Evolutionary conservation across 75 land plant species (phyloP).

Genomic region (Selaginella tamariscina): DNA sequence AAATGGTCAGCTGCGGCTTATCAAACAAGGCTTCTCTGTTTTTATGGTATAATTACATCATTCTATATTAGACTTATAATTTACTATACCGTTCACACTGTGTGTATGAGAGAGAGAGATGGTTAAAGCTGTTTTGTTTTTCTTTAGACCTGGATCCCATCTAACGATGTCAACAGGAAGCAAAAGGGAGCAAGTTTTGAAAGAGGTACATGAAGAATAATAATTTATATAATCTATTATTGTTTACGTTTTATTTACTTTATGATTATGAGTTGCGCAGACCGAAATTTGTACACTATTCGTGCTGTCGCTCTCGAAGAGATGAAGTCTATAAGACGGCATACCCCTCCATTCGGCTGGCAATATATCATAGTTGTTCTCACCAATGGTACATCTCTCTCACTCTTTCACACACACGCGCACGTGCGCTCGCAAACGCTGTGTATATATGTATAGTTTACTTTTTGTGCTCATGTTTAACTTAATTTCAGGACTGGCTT

Average conservation of each 20-base stretch:
- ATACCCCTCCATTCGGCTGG: conserved; percentile 86
- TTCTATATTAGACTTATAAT: no score
- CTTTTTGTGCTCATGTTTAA: not conserved
- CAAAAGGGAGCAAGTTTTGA: not conserved
- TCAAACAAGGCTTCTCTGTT: no score
- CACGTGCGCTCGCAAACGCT: no score
- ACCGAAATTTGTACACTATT: conserved; percentile 78
- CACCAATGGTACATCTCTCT: conserved; percentile 43
- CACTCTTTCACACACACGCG: no score
- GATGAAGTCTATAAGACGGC: conserved; percentile 75
- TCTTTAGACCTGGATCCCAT: not conserved
- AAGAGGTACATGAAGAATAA: not conserved
- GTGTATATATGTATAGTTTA: no score
- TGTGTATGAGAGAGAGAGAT: no score
- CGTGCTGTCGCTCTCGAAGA: conserved; percentile 62
- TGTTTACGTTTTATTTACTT: no score
- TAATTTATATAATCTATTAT: not conserved
- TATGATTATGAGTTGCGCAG: conserved; percentile 27
- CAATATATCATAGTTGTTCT: conserved; percentile 85
- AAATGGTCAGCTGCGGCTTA: no score
- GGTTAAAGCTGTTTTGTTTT: not conserved
- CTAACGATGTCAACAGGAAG: not conserved
- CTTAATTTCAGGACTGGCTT: conserved; percentile 58
- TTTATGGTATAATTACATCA: no score
- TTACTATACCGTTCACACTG: no score